Percentiles rank a stretch among this genome's conserved stretches.
Conservation (phyloP, 768 basidiomycete genomes). For the Pulveroboletus sp. region DNA sequence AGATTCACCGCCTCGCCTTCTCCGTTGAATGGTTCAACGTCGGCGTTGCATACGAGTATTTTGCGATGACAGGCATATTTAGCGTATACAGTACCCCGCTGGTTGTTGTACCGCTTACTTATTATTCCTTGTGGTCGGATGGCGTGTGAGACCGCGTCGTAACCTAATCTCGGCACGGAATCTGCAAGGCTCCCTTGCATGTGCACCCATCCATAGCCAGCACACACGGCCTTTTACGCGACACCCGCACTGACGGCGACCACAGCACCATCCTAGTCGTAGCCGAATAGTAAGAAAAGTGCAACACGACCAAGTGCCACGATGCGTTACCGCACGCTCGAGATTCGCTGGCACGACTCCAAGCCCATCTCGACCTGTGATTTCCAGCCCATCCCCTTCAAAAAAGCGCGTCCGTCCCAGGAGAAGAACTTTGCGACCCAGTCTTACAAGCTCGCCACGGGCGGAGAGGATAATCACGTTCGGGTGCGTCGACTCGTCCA, state of each 20-base stretch:
- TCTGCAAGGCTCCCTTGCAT: background rate
- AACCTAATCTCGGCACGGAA: conserved; percentile 13
- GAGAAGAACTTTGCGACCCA: conserved; percentile 58
- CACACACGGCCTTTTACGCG: too few relatives aligned
- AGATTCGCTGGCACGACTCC: conserved; percentile 95
- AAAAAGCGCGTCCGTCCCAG: conserved; percentile 69
- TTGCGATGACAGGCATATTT: conserved; percentile 18
- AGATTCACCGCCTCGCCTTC: conserved; percentile 20
- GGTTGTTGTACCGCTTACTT: background rate
- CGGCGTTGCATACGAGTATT: conserved; percentile 25
- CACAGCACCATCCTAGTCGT: background rate
- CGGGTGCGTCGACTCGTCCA: conserved; percentile 57
- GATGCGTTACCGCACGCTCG: conserved; percentile 87
- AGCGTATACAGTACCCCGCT: conserved; percentile 1
- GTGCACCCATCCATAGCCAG: conserved; percentile 8
- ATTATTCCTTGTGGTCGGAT: conserved; percentile 3
- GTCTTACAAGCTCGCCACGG: conserved; percentile 89
- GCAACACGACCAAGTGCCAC: conserved; percentile 5
- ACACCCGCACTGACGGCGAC: conserved; percentile 10
- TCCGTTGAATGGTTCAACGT: conserved; percentile 22
- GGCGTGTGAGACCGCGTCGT: conserved; percentile 23
- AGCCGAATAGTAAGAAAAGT: background rate
- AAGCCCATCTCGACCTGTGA: conserved; percentile 96
- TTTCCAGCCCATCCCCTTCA: conserved; percentile 83
- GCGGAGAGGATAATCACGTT: conserved; percentile 95